Conservation (phyloP, 2,329 filamentous ascomycete genomes). For the Botrytis sinoallii region DNA sequence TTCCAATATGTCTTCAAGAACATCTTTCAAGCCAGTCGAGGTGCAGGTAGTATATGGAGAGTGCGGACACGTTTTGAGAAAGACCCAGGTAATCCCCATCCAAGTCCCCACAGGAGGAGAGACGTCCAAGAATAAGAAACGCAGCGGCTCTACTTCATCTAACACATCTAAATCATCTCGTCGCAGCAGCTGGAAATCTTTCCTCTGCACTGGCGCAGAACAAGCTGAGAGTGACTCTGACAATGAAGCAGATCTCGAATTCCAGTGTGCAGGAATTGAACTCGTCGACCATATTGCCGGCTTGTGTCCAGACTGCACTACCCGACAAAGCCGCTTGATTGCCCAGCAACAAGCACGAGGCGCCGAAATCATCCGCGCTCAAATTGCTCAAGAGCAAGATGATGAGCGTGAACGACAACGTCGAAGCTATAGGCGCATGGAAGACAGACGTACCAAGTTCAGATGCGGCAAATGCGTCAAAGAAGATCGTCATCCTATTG, state of each 20-base stretch:
- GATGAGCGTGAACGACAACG: constrained; percentile 3
- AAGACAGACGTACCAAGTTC: not conserved
- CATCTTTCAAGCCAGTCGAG: constrained; percentile 4
- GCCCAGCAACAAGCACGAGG: not conserved
- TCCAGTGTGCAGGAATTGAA: not conserved
- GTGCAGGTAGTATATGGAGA: not conserved
- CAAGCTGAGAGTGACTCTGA: constrained; percentile 10
- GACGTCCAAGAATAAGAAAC: not conserved
- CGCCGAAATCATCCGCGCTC: not conserved
- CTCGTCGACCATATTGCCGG: not conserved
- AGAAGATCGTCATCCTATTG: not conserved
- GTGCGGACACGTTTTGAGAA: not conserved
- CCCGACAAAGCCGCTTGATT: not conserved
- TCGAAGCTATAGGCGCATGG: not conserved
- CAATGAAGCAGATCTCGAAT: not conserved
- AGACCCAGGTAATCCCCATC: constrained; percentile 1
- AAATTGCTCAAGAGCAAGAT: constrained; percentile 8
- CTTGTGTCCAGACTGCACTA: not conserved
- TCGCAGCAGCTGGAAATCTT: constrained; percentile 12
- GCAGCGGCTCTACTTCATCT: not conserved
- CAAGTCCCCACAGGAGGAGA: not conserved
- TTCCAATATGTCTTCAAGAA: not conserved
- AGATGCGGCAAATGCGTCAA: constrained; percentile 17
- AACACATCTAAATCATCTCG: not conserved
- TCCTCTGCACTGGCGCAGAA: not conserved